These are phyloP conservation scores for Kwoniella mangroviensis DNA, from an alignment of 768 basidiomycete genomes.

Conservation along the genomic window DNA sequence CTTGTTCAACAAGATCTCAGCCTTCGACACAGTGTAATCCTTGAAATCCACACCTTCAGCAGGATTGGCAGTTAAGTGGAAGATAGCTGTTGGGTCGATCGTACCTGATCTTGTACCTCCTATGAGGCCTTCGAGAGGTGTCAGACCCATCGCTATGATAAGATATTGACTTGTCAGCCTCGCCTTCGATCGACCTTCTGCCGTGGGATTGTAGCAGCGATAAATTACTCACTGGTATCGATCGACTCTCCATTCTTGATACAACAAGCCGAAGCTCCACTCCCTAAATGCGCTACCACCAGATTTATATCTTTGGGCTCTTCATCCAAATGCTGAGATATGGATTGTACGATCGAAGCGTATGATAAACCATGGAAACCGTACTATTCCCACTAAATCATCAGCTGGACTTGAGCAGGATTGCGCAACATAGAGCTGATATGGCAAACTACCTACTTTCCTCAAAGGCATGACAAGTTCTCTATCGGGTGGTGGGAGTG, in stretches of 20 bases:
- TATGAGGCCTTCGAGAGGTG: slow-evolving; percentile 83
- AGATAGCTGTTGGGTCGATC: slow-evolving; percentile 83
- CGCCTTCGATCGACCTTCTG: too few relatives aligned
- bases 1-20: slow-evolving; percentile 61
- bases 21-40: slow-evolving; percentile 58
- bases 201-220: too few relatives aligned
- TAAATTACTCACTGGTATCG: slow-evolving; percentile 66
- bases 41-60: slow-evolving; percentile 63
- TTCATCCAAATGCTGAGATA: slow-evolving; percentile 68
- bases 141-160: slow-evolving; percentile 73
- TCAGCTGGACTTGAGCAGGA: neutral
- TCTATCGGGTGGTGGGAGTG: slow-evolving; percentile 65
- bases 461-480: slow-evolving; percentile 71
- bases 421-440: neutral
- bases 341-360: slow-evolving; percentile 68
- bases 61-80: slow-evolving; percentile 72
- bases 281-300: slow-evolving; percentile 84
- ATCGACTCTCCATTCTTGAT: slow-evolving; percentile 73
- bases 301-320: slow-evolving; percentile 66
- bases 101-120: slow-evolving; percentile 84
- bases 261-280: slow-evolving; percentile 83
- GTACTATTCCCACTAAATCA: slow-evolving; percentile 59
- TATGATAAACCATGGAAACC: slow-evolving; percentile 79
- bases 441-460: slow-evolving; percentile 59
- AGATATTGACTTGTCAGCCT: slow-evolving; percentile 30